A percentile compares a stretch with the other conserved stretches of the same genome.
Evolutionary conservation across 257 asterid genomes (phyloP).

Genomic region (Mentha longifolia): DNA sequence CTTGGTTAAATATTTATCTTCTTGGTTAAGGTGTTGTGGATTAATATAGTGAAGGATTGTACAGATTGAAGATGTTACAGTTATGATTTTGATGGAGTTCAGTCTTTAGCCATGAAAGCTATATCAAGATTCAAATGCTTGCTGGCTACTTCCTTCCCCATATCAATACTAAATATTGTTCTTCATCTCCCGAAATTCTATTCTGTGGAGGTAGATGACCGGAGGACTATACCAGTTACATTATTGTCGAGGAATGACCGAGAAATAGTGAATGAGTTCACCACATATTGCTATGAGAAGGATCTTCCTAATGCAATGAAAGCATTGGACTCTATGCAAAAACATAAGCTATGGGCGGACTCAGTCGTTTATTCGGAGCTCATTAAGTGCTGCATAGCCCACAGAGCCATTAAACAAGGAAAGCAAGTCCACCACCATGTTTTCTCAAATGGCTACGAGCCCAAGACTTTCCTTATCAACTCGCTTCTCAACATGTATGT

Average conservation of each 20-base stretch:
- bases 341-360: constrained; percentile 62
- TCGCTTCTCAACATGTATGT: constrained; percentile 76
- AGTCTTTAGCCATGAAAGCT: constrained; percentile 34
- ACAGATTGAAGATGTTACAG: constrained; percentile 35
- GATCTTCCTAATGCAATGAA: constrained; percentile 72
- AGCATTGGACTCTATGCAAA: constrained; percentile 68
- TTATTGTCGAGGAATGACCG: constrained; percentile 23
- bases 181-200: constrained; percentile 31
- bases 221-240: constrained; percentile 34
- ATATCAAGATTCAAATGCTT: constrained; percentile 39
- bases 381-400: constrained; percentile 77
- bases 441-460: constrained; percentile 72
- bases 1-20: not conserved
- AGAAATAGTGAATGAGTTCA: constrained; percentile 52
- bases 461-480: constrained; percentile 78
- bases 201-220: constrained; percentile 36
- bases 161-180: constrained; percentile 28
- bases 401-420: constrained; percentile 63
- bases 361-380: constrained; percentile 72
- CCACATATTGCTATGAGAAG: constrained; percentile 55
- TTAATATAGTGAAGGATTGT: constrained; percentile 17
- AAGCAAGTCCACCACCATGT: constrained; percentile 63
- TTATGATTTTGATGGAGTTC: constrained; percentile 17
- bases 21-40: constrained; percentile 8
- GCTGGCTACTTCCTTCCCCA: constrained; percentile 22